Evolutionary conservation across 2,329 filamentous ascomycete species (phyloP).

Genomic region (Fusarium torulosum): DNA sequence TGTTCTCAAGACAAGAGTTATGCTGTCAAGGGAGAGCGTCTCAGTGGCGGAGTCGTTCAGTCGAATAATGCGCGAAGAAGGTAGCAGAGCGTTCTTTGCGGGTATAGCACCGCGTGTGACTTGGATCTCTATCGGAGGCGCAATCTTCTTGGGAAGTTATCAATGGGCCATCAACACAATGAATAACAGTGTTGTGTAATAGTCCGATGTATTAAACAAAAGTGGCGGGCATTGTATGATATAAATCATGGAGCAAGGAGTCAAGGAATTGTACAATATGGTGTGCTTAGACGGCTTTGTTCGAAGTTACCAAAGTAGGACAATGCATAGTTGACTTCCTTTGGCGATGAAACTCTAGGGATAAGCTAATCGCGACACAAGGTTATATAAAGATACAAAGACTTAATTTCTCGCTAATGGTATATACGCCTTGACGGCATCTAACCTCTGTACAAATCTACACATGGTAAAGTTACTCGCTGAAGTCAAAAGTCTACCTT

Average conservation of each 20-base stretch:
- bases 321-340: too few species aligned
- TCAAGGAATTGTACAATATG: slow-evolving; percentile 13
- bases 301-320: too few species aligned
- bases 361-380: neutral
- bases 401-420: slow-evolving; percentile 43
- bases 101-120: slow-evolving; percentile 85
- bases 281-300: too few species aligned
- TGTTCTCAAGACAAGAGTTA: slow-evolving; percentile 96
- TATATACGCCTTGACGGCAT: slow-evolving; percentile 42
- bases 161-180: slow-evolving; percentile 87
- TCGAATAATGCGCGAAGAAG: slow-evolving; percentile 73
- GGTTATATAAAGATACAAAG: slow-evolving; percentile 6
- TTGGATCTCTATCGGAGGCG: slow-evolving; percentile 95
- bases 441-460: slow-evolving; percentile 46
- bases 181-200: slow-evolving; percentile 50
- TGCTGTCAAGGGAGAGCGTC: slow-evolving; percentile 81
- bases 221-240: slow-evolving; percentile 35
- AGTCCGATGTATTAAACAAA: slow-evolving; percentile 5
- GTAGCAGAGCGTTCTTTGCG: slow-evolving; percentile 77
- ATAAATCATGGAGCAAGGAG: slow-evolving; percentile 28
- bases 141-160: slow-evolving; percentile 94
- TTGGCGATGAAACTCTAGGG: too few species aligned
- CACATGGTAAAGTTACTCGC: slow-evolving; percentile 39
- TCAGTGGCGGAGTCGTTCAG: slow-evolving; percentile 70
- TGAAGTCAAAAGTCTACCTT: slow-evolving; percentile 26